Conservation (phyloP, 306 rosid species). For the Prunus padus region DNA sequence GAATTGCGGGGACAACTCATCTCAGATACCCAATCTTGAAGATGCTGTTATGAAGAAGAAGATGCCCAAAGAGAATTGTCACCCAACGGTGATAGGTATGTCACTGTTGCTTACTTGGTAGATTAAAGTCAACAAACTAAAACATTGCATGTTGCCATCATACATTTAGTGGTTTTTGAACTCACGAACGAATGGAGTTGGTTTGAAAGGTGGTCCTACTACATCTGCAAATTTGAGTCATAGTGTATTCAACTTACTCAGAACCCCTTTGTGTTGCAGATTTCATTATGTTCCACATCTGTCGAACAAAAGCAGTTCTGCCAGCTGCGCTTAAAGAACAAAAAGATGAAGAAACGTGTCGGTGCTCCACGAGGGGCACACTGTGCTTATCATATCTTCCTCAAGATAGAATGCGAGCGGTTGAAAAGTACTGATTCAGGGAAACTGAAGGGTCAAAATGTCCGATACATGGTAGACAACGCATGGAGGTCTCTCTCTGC, state of each 20-base stretch:
- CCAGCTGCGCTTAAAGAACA: conserved; percentile 8
- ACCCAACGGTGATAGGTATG: conserved; percentile 9
- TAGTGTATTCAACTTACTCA: not conserved
- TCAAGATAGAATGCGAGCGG: conserved; percentile 31
- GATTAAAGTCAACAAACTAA: not conserved
- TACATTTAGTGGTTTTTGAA: not conserved
- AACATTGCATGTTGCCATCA: not conserved
- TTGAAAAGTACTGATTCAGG: conserved; percentile 1
- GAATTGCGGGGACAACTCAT: not conserved
- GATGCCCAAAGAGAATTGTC: conserved; percentile 2
- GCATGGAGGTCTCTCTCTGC: conserved; percentile 33
- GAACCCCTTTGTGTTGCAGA: not conserved
- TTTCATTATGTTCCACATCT: conserved; percentile 5
- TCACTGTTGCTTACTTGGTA: not conserved
- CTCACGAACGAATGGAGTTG: not conserved
- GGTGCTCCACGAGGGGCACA: conserved; percentile 10
- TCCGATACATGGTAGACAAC: conserved; percentile 17
- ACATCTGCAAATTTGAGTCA: not conserved
- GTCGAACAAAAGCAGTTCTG: conserved; percentile 19
- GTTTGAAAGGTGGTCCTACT: not conserved
- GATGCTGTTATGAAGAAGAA: conserved; percentile 6
- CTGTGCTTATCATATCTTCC: conserved; percentile 31
- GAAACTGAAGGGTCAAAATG: conserved; percentile 8
- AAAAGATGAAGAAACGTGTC: conserved; percentile 3
- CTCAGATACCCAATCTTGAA: not conserved